phyloP scores from a whole-genome alignment of 805 yeast genomes.

The Hanseniaspora taiwanica region DNA sequence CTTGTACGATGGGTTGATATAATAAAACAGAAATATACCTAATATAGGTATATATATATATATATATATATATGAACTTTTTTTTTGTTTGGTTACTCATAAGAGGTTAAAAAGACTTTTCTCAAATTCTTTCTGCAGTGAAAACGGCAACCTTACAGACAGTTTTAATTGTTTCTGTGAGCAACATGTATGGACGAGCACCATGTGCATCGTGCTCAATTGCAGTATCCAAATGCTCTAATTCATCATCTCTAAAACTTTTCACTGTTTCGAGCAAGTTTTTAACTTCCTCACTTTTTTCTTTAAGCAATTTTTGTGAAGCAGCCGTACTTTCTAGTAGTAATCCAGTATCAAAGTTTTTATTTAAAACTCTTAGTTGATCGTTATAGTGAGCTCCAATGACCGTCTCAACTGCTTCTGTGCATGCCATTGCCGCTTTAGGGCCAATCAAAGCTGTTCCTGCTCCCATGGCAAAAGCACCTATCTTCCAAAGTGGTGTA shows the following conservation, averaged over 20 bases:
- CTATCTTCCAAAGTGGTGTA: slow-evolving; percentile 88
- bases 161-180: slow-evolving; percentile 76
- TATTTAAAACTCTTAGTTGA: slow-evolving; percentile 66
- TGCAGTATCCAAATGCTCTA: slow-evolving; percentile 92
- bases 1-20: slow-evolving; percentile 71
- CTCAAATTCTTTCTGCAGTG: slow-evolving; percentile 72
- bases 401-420: slow-evolving; percentile 97
- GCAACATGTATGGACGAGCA: slow-evolving; percentile 81
- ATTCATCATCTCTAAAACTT: slow-evolving; percentile 81
- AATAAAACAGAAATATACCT: slow-evolving; percentile 5
- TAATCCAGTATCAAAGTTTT: slow-evolving; percentile 39
- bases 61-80: neutral
- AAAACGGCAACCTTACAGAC: slow-evolving; percentile 82
- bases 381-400: slow-evolving; percentile 93
- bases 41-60: too few relatives aligned
- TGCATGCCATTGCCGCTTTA: slow-evolving; percentile 99
- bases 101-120: too few relatives aligned
- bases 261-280: slow-evolving; percentile 50
- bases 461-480: slow-evolving; percentile 78
- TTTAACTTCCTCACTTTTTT: slow-evolving; percentile 35
- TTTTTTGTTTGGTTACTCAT: too few relatives aligned
- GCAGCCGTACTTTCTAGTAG: too few relatives aligned
- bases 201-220: slow-evolving; percentile 80
- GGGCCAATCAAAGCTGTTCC: slow-evolving; percentile 78
- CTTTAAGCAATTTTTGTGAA: too few relatives aligned